Evolutionary conservation across 768 basidiomycete genomes (phyloP).

Genomic region (Panellus pusillus): DNA sequence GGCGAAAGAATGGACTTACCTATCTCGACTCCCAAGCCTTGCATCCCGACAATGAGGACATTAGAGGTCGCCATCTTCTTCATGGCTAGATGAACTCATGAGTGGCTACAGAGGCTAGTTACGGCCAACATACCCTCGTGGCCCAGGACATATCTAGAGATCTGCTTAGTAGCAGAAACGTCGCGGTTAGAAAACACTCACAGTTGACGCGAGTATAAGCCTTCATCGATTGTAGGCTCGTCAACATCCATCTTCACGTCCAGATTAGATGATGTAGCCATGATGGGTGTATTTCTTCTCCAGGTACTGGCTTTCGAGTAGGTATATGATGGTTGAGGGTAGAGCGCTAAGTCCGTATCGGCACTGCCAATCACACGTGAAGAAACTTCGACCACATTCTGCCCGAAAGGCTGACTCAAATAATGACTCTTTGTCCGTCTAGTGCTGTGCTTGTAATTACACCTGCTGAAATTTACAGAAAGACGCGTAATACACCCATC

Average conservation of each 20-base stretch:
- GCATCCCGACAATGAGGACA: slow-evolving; percentile 88
- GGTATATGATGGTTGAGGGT: slow-evolving; percentile 13
- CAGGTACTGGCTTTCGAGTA: slow-evolving; percentile 13
- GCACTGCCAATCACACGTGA: slow-evolving; percentile 4
- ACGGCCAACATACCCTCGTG: slow-evolving; percentile 73
- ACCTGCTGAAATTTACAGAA: not conserved
- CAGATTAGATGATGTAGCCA: slow-evolving; percentile 40
- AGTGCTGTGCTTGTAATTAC: not conserved
- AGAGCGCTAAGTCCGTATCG: not conserved
- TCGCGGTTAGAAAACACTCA: slow-evolving; percentile 42
- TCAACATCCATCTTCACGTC: slow-evolving; percentile 77
- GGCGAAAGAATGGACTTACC: slow-evolving; percentile 42
- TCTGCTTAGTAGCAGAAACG: slow-evolving; percentile 17
- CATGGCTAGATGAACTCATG: slow-evolving; percentile 69
- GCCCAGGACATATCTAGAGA: slow-evolving; percentile 84
- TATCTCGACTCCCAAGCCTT: slow-evolving; percentile 94
- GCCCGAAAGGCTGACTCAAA: not conserved
- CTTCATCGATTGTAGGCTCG: slow-evolving; percentile 88
- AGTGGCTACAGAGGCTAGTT: not conserved
- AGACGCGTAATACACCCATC: slow-evolving; percentile 8
- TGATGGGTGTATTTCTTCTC: slow-evolving; percentile 23
- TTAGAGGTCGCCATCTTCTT: slow-evolving; percentile 98
- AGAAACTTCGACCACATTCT: slow-evolving; percentile 11
- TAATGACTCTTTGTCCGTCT: not conserved
- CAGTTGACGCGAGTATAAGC: slow-evolving; percentile 92